phyloP scores from a whole-genome alignment of 148 eudicot genomes.

The Vaccinium macrocarpon region DNA sequence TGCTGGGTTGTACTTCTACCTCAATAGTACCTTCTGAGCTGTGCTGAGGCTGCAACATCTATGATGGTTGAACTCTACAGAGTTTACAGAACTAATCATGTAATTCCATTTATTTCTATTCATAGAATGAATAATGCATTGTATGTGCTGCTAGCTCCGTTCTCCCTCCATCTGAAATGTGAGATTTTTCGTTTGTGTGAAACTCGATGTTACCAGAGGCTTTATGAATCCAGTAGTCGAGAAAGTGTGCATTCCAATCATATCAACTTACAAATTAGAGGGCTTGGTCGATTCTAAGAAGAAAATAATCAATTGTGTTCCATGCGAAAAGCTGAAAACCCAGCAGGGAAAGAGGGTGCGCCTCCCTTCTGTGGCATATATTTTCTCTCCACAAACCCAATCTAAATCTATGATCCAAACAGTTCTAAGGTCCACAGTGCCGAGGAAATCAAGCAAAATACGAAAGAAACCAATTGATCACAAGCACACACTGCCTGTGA shows the following conservation, averaged over 20 bases:
- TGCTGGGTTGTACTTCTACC: slow-evolving; percentile 68
- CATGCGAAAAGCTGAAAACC: not conserved
- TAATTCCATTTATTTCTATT: not conserved
- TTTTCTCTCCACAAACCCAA: not conserved
- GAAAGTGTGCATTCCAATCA: not conserved
- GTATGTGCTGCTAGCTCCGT: not conserved
- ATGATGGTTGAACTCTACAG: not conserved
- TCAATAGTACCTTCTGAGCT: slow-evolving; percentile 51
- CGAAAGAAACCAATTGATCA: not conserved
- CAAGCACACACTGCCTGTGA: not conserved
- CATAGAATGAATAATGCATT: not conserved
- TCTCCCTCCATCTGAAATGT: not conserved
- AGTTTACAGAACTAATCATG: not conserved
- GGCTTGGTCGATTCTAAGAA: not conserved
- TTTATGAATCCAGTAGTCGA: not conserved
- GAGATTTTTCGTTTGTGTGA: not conserved
- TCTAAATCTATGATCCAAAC: not conserved
- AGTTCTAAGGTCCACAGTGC: not conserved
- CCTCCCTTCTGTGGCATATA: not conserved
- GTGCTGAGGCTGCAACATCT: not conserved
- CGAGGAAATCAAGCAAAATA: not conserved
- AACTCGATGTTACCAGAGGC: not conserved
- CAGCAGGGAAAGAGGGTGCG: not conserved
- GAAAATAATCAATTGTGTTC: not conserved
- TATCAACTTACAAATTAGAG: not conserved